Evolutionary conservation across 306 rosid species (phyloP).

Genomic region (Hippophae gyantsensis): DNA sequence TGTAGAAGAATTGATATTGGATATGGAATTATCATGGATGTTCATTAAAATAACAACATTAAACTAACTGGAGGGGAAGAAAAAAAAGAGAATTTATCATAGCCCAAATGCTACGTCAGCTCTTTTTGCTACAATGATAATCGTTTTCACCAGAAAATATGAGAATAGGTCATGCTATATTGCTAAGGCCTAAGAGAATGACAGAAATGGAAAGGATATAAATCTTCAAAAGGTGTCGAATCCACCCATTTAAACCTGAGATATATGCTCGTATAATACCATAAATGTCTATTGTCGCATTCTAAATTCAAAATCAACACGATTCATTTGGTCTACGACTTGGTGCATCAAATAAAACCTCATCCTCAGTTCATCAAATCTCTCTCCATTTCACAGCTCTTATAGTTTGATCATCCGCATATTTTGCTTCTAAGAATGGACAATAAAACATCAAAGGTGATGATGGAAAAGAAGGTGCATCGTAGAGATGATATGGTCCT

Average conservation of each 20-base stretch:
- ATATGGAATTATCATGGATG: no score
- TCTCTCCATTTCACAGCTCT: neutral
- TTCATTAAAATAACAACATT: neutral
- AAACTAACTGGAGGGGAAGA: neutral
- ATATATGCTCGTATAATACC: no score
- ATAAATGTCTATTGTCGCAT: neutral
- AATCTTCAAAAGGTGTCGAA: neutral
- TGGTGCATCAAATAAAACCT: neutral
- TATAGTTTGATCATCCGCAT: neutral
- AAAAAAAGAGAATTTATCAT: neutral
- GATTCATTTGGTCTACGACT: neutral
- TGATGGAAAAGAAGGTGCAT: conserved; percentile 12
- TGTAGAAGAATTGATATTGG: no score
- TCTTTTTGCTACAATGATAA: neutral
- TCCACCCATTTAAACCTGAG: no score
- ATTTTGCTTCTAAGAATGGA: conserved; percentile 8
- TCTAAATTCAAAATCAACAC: neutral
- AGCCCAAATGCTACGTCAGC: neutral
- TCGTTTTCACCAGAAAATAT: neutral
- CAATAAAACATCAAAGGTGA: conserved; percentile 5
- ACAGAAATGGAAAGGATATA: neutral
- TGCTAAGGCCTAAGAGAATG: neutral
- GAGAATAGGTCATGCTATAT: neutral
- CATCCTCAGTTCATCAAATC: neutral
- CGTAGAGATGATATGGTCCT: conserved; percentile 1